phyloP scores from a whole-genome alignment of 805 yeast genomes.

The Candida michaelii region DNA sequence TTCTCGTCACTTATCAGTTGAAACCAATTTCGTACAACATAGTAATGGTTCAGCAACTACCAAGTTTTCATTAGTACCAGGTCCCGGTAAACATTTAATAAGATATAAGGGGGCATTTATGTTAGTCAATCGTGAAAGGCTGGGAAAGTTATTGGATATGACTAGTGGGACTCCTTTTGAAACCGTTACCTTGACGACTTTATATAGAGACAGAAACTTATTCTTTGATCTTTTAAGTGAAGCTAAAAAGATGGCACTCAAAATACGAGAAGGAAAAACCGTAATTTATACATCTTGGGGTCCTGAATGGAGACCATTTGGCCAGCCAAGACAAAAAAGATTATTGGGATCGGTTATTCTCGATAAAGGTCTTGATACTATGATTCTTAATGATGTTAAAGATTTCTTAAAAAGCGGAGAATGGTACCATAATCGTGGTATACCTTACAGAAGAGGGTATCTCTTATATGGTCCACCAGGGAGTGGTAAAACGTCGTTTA shows the following conservation, averaged over 20 bases:
- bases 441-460: slow-evolving; percentile 95
- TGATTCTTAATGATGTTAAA: slow-evolving; percentile 65
- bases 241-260: slow-evolving; percentile 81
- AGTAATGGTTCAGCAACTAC: slow-evolving; percentile 90
- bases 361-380: slow-evolving; percentile 70
- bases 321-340: slow-evolving; percentile 89
- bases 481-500: slow-evolving; percentile 91
- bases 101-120: slow-evolving; percentile 84
- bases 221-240: slow-evolving; percentile 73
- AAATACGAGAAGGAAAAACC: slow-evolving; percentile 86
- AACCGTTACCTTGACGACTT: slow-evolving; percentile 89
- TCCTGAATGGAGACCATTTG: slow-evolving; percentile 98
- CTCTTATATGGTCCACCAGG: slow-evolving; percentile 97
- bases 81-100: slow-evolving; percentile 93
- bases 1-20: slow-evolving; percentile 86
- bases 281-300: slow-evolving; percentile 95
- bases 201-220: slow-evolving; percentile 74
- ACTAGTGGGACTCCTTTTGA: slow-evolving; percentile 93
- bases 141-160: slow-evolving; percentile 84
- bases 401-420: slow-evolving; percentile 78
- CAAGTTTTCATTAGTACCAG: slow-evolving; percentile 89
- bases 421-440: slow-evolving; percentile 97
- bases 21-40: slow-evolving; percentile 82
- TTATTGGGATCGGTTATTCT: slow-evolving; percentile 81
- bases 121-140: slow-evolving; percentile 85